Evolutionary conservation across 2,329 filamentous ascomycete species (phyloP).

Genomic region (Grosmannia serpens): DNA sequence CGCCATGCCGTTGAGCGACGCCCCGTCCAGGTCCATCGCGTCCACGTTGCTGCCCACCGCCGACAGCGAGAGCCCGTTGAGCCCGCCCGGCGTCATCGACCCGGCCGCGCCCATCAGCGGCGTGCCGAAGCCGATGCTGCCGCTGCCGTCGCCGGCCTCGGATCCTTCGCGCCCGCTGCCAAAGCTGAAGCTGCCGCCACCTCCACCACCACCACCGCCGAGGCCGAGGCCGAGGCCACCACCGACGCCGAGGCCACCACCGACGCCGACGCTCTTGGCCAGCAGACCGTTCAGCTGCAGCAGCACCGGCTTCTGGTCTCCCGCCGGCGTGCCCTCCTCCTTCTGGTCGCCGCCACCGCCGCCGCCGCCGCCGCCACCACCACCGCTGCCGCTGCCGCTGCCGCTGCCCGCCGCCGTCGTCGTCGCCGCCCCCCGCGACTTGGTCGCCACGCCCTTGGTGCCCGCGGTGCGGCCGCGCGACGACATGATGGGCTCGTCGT

Average conservation of each 20-base stretch:
- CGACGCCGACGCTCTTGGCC: slow-evolving; percentile 28
- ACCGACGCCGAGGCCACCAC: too few species aligned
- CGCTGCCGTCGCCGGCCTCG: slow-evolving; percentile 66
- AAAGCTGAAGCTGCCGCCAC: too few species aligned
- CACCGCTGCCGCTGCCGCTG: neutral
- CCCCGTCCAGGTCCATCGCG: slow-evolving; percentile 76
- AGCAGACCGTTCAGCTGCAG: slow-evolving; percentile 57
- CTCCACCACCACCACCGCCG: too few species aligned
- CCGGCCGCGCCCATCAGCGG: slow-evolving; percentile 53
- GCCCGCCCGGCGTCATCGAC: slow-evolving; percentile 62
- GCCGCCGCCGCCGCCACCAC: neutral
- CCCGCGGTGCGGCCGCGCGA: slow-evolving; percentile 83
- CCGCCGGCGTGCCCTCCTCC: slow-evolving; percentile 66
- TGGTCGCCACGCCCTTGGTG: slow-evolving; percentile 61
- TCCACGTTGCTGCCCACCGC: slow-evolving; percentile 66
- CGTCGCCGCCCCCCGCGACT: slow-evolving; percentile 37
- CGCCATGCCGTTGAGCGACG: slow-evolving; percentile 55
- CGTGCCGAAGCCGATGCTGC: slow-evolving; percentile 77
- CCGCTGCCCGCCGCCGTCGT: neutral
- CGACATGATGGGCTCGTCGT: slow-evolving; percentile 97
- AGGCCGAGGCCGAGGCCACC: too few species aligned
- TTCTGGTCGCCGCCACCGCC: slow-evolving; percentile 39
- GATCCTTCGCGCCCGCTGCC: slow-evolving; percentile 51
- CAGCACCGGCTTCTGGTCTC: slow-evolving; percentile 62
- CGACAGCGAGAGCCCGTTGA: slow-evolving; percentile 53